phyloP scores from a whole-genome alignment of 2,329 filamentous ascomycete genomes.

The Fusarium denticulatum region DNA sequence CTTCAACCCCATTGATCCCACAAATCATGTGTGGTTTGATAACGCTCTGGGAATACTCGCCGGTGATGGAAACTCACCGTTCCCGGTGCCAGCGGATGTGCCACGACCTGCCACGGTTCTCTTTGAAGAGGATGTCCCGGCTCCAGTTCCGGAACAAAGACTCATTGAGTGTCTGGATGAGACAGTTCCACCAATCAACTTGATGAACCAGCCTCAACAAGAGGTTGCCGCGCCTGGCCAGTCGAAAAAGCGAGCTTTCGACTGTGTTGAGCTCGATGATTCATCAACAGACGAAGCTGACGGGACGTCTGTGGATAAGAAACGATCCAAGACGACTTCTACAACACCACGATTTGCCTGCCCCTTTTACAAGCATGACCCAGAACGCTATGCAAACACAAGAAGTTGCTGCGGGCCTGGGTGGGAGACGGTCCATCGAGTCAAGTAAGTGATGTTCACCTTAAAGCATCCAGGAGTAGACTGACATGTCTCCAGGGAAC shows the following conservation, averaged over 20 bases:
- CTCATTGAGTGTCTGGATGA: background rate
- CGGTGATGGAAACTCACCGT: background rate
- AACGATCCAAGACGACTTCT: background rate
- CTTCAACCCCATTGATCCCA: background rate
- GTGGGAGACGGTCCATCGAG: conserved; percentile 21
- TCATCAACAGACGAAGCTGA: background rate
- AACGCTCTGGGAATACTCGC: background rate
- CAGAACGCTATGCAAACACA: background rate
- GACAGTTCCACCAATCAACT: background rate
- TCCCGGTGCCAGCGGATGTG: background rate
- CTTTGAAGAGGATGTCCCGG: background rate
- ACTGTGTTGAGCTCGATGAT: background rate
- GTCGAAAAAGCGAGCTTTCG: conserved; percentile 3
- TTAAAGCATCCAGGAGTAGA: background rate
- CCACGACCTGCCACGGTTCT: conserved; percentile 5
- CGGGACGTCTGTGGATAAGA: background rate
- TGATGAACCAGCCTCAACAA: background rate
- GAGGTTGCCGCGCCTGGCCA: background rate
- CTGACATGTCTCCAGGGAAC: conserved; percentile 12
- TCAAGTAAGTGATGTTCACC: conserved; percentile 18
- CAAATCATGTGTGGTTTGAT: background rate
- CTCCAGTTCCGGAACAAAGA: background rate
- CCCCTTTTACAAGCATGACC: conserved; percentile 33
- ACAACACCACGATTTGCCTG: conserved; percentile 19
- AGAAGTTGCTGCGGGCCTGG: conserved; percentile 30